Evolutionary conservation across 2,329 filamentous ascomycete species (phyloP), one percentile per base, ranked within the genome.

Genomic region (Onygenales sp.): DNA sequence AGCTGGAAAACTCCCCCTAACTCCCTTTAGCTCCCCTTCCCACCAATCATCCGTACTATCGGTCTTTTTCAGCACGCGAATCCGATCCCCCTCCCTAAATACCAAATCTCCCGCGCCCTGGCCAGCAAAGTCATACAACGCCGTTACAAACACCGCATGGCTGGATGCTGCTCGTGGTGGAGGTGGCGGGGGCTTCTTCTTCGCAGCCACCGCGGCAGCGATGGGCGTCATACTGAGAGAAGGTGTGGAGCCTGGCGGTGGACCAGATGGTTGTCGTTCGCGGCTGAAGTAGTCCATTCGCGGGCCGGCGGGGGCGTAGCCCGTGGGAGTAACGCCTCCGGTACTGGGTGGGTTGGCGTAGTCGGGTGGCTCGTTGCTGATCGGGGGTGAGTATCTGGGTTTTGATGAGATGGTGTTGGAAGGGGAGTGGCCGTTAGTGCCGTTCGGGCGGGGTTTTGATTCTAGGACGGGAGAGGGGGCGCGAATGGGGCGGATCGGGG

Each of bases 1-100:
- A 6, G 89, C 89, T 1, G 89, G 89, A 65, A 94, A 94, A 59
- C 76, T 83, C 3, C 89, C 89, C 64, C 77, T 79, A 31, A 75
- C 67, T 0, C 88, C 88, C 42, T 75, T 75, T 11, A 91, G 58
- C 68, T 93, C 87, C 10, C 89, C 89, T 57, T 88, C 81, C 89
- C 89, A 94, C 88, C 89, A 94, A 65, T 93, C 89, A 69, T 93
- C 86, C 21, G 82, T 85, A 57, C 84, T 89, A 6, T 82, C 79
- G 2, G 89, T 93, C 73, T 86, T 89, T 72, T 87, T 87, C 35
- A 90, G 64, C 3, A 94, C 84, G 45, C 78, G 81, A 60, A 94
- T 94, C 49, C 79, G 76, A 63, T 93, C 89, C 2, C 88, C 89
- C 67, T 91, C 86, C 33, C 76, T 75, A 64, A 94, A 94, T 2